A percentile compares a stretch with the other conserved stretches of the same genome.
These are phyloP conservation scores for Boletus insuetus DNA, from an alignment of 768 basidiomycete genomes.

Conservation along the genomic window DNA sequence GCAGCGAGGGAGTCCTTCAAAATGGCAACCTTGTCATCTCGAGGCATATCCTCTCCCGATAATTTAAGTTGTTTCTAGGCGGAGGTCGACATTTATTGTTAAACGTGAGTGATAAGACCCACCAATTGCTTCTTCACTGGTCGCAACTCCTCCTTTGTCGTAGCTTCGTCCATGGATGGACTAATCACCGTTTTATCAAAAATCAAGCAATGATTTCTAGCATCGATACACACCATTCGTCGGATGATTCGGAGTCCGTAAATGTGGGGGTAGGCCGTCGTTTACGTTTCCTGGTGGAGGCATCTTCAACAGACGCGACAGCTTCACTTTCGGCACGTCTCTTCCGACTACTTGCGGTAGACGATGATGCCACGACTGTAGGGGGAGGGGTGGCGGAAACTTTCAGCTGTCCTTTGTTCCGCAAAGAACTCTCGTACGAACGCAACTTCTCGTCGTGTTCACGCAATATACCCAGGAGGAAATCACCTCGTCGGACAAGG, in stretches of 20 bases:
- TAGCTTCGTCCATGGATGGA: conserved; percentile 91
- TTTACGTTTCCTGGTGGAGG: conserved; percentile 70
- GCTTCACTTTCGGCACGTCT: conserved; percentile 85
- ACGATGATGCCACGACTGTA: conserved; percentile 64
- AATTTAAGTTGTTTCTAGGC: conserved; percentile 89
- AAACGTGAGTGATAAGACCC: conserved; percentile 26
- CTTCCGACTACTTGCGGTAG: conserved; percentile 57
- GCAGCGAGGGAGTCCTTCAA: conserved; percentile 93
- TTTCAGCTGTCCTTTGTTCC: conserved; percentile 68
- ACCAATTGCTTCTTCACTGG: conserved; percentile 97
- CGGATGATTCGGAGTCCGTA: conserved; percentile 91
- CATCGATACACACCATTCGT: conserved; percentile 71
- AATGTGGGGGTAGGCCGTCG: conserved; percentile 95
- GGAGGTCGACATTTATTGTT: conserved; percentile 3
- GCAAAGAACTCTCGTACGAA: conserved; percentile 79
- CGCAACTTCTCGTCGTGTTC: conserved; percentile 91
- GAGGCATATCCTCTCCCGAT: conserved; percentile 87
- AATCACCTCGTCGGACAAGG: conserved; percentile 95
- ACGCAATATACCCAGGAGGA: conserved; percentile 76
- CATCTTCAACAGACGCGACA: conserved; percentile 75
- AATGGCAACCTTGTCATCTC: conserved; percentile 95
- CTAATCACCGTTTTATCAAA: conserved; percentile 37
- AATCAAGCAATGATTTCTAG: not conserved
- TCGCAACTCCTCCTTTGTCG: conserved; percentile 91
- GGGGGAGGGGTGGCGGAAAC: conserved; percentile 75